These are phyloP conservation scores for Rhodocollybia butyracea DNA, from an alignment of 768 basidiomycete genomes.

Conservation along the genomic window DNA sequence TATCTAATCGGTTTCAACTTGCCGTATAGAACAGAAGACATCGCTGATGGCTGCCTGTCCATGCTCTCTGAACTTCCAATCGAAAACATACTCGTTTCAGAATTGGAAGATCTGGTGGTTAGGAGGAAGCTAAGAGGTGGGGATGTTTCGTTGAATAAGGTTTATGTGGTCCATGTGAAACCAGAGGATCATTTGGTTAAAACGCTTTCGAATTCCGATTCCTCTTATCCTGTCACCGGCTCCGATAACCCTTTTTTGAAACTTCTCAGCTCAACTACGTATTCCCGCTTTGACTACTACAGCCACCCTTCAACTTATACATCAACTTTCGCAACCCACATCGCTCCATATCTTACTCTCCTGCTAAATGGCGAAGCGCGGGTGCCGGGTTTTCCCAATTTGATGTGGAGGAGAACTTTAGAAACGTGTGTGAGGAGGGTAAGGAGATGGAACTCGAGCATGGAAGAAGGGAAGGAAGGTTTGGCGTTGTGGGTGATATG, in stretches of 20 bases:
- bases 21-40: conserved; percentile 66
- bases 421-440: conserved; percentile 4
- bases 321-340: conserved; percentile 69
- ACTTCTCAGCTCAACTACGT: conserved; percentile 23
- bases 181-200: conserved; percentile 68
- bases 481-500: conserved; percentile 79
- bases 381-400: conserved; percentile 71
- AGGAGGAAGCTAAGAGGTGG: conserved; percentile 37
- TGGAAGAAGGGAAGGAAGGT: conserved; percentile 54
- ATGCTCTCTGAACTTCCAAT: conserved; percentile 73
- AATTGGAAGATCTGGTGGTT: conserved; percentile 55
- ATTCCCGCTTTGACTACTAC: conserved; percentile 71
- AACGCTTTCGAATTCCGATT: conserved; percentile 31
- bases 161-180: conserved; percentile 57
- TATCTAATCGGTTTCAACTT: conserved; percentile 1
- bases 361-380: conserved; percentile 88
- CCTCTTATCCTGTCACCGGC: neutral
- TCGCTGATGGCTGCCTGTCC: conserved; percentile 72
- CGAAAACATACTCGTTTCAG: conserved; percentile 47
- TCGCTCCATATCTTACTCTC: conserved; percentile 83
- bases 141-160: neutral
- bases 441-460: conserved; percentile 33
- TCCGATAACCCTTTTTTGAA: neutral
- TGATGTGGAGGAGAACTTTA: conserved; percentile 71
- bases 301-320: conserved; percentile 59